Evolutionary conservation across 2,329 filamentous ascomycete species (phyloP), one percentile per base, ranked within the genome.

Genomic region (Hypoxylon sp.): DNA sequence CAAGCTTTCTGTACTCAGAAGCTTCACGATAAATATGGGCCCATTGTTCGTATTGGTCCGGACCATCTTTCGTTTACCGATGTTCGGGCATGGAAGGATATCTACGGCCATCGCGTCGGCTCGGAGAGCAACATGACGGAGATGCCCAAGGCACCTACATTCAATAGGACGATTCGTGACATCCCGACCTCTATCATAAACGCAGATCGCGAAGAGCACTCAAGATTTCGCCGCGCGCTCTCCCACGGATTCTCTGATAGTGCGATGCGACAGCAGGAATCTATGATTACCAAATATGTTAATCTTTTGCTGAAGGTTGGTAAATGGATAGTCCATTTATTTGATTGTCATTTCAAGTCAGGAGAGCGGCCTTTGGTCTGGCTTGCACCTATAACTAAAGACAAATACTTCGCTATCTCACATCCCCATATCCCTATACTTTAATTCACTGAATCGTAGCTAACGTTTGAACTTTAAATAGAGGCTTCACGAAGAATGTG

Each of bases 251-350:
- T 78, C 60, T 75, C 74, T 0, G 75, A 77, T 29, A 67, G 56
- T 29, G 63, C 75, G 8, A 75, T 78, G 70, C 74, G 76, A 5
- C 58, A 75, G 56, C 76, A 78, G 55, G 76, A 77, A 65, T 67
- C 76, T 3, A 66, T 75, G 60, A 76, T 85, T 62, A 71, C 76
- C 54, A 76, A 74, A 1, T 83, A 84, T 67, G 77, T 82, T n/a
- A 76, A 81, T 63, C 70, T 83, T 46, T 77, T 84, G 52, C 75
- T 84, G 26, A 51, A 74, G 29, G 65, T 68, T 39, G 61, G 68
- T 68, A 44, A 13, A 11, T 17, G 3, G 13, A 46, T 5, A 26
- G 6, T 37, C 8, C 31, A 44, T 26, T 37, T 29, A 13, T 19
- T 19, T 50, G 31, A 37, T 50, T 26, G 2, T 11, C 11, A 19